A percentile compares a stretch with the other conserved stretches of the same genome.
Evolutionary conservation across 495 filamentous ascomycete species (phyloP).

Genomic region (Diplogelasinospora grovesii): DNA sequence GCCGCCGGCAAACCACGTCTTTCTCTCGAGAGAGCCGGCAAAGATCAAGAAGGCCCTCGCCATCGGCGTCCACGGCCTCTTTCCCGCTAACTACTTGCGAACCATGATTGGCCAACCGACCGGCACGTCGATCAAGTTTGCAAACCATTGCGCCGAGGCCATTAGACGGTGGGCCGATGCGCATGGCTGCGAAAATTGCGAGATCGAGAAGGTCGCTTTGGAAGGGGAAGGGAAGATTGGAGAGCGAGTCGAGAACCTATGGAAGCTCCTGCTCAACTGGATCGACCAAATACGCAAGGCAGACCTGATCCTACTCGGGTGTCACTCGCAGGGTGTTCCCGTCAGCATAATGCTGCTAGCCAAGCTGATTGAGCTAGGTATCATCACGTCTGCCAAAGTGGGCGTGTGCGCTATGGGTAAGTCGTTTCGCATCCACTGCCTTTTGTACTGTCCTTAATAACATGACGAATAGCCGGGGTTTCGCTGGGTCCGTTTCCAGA

Average conservation of each 20-base stretch:
- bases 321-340: slow-evolving; percentile 92
- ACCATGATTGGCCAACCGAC: slow-evolving; percentile 89
- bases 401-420: slow-evolving; percentile 78
- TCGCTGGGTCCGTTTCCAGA: slow-evolving; percentile 87
- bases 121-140: slow-evolving; percentile 89
- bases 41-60: slow-evolving; percentile 77
- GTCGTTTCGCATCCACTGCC: no score
- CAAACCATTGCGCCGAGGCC: slow-evolving; percentile 76
- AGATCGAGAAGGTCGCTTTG: slow-evolving; percentile 85
- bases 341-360: slow-evolving; percentile 91
- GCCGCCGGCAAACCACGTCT: slow-evolving; percentile 60
- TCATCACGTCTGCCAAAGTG: slow-evolving; percentile 62
- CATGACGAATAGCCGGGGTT: slow-evolving; percentile 69
- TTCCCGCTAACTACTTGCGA: slow-evolving; percentile 77
- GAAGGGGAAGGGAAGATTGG: slow-evolving; percentile 97
- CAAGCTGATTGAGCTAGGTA: slow-evolving; percentile 73
- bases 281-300: slow-evolving; percentile 81
- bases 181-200: slow-evolving; percentile 55
- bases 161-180: slow-evolving; percentile 73
- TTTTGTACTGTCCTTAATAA: no score
- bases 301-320: slow-evolving; percentile 83
- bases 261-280: slow-evolving; percentile 93
- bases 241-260: slow-evolving; percentile 82
- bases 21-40: slow-evolving; percentile 59
- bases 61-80: slow-evolving; percentile 92